These are phyloP conservation scores for Volvox africanus DNA, from an alignment of 139 green algal species.

Conservation along the genomic window DNA sequence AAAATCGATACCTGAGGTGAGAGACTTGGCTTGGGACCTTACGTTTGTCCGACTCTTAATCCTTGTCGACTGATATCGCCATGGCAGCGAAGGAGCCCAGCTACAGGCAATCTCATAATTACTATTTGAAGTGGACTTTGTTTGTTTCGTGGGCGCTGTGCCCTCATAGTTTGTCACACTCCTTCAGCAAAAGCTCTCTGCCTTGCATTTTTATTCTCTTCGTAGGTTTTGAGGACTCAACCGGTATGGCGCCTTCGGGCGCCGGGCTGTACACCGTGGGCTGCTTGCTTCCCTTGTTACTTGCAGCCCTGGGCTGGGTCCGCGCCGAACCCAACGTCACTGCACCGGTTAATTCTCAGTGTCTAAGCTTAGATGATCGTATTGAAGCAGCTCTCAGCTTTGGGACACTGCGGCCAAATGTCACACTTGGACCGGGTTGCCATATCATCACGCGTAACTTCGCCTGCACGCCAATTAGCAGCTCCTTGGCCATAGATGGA, in stretches of 20 bases:
- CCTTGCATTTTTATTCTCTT: not conserved
- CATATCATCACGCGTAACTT: not conserved
- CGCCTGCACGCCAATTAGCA: not conserved
- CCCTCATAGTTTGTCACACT: not conserved
- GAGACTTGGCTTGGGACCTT: too few relatives aligned
- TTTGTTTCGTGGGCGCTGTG: too few relatives aligned
- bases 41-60: too few relatives aligned
- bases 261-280: not conserved
- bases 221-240: conserved; percentile 20
- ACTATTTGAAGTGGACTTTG: too few relatives aligned
- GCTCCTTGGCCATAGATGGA: not conserved
- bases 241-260: conserved; percentile 15
- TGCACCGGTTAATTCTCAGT: not conserved
- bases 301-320: conserved; percentile 12
- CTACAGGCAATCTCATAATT: too few relatives aligned
- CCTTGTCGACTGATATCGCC: too few relatives aligned
- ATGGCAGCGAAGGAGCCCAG: too few relatives aligned
- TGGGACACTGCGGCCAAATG: not conserved
- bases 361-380: not conserved
- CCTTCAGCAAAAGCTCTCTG: too few relatives aligned
- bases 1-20: too few relatives aligned
- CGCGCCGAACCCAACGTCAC: not conserved
- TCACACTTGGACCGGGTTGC: conserved; percentile 14
- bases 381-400: not conserved
- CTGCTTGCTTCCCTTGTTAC: not conserved